Base-by-base conservation (phyloP, 176 grass and related monocot genomes). In the Cenchrus purpureus region DNA sequence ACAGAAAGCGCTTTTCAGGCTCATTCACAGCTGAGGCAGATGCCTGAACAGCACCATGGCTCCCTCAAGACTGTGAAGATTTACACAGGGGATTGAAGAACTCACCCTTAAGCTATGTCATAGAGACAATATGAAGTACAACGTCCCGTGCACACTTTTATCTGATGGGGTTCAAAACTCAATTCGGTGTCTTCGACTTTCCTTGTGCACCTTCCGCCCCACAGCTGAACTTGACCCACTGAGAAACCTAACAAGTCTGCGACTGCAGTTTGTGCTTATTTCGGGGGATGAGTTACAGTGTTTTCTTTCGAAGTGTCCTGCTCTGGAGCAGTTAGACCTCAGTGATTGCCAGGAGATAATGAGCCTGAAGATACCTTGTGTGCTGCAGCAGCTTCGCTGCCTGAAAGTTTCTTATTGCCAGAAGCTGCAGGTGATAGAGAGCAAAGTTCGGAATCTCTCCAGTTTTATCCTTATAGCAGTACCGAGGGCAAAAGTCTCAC, bases 361-460 rank as follows among this genome's bases (percentile, higher is more conserved):
- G 10, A n/a, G 9, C 17, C 17, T 77, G 16, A 77, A 60, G 74
- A 61, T 77, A 77, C 74, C 74, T 45, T 59, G 55, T 1, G 10
- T 12, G 11, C 19, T 84, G 46, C 58, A 31, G 19, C 48, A 40
- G 6, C 49, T 84, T 20, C 20, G 3, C 22, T 29, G 5, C 49
- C 9, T 84, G 32, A 11, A 29, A 2, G 48, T 84, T n/a, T 14
- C 5, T 7, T 0, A 4, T 43, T 84, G 82, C 6, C 2, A 0
- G 7, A 71, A 20, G 4, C 55, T 86, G 54, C 75, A 5, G 22
- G 29, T 19, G 20, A 49, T 86, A 86, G 55, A 86, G 84, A 79
- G 12, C 55, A 86, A 71, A 12, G 75, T 75, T 79, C 84, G 65
- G 61, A 86, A 86, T 79, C 43, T 86, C 52, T 52, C 28, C 12